Conservation (phyloP, 257 asterid species). For the Voacanga thouarsii region DNA sequence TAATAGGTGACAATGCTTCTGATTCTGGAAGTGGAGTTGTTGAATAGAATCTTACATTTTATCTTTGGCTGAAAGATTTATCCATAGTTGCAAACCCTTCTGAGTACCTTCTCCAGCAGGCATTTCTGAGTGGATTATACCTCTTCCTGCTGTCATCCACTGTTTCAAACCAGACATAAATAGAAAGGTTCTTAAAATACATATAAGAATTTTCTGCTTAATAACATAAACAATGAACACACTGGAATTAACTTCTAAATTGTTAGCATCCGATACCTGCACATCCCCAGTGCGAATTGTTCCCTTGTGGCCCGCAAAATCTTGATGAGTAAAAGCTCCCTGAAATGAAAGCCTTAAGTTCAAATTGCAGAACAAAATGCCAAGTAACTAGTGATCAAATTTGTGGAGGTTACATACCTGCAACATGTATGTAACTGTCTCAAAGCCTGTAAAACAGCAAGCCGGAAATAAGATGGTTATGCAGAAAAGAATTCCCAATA, state of each 20-base stretch:
- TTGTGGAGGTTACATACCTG: constrained; percentile 36
- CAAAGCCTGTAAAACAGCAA: constrained; percentile 56
- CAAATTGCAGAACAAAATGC: not conserved
- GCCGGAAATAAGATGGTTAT: not conserved
- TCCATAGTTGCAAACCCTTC: constrained; percentile 81
- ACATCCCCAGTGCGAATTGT: constrained; percentile 81
- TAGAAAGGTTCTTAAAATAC: not conserved
- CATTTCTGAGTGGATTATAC: constrained; percentile 96
- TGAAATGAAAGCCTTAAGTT: constrained; percentile 14
- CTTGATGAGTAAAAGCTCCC: constrained; percentile 94
- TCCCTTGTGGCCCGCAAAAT: constrained; percentile 88
- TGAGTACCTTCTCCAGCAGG: constrained; percentile 79
- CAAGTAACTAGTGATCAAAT: not conserved
- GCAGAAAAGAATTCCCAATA: not conserved
- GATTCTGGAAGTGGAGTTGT: not conserved
- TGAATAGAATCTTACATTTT: constrained; percentile 57
- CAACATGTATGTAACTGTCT: constrained; percentile 85
- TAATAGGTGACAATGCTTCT: not conserved
- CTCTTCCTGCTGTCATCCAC: constrained; percentile 99
- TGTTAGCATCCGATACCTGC: constrained; percentile 49
- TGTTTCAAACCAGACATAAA: constrained; percentile 26
- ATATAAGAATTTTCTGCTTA: not conserved
- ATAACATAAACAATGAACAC: not conserved
- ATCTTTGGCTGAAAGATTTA: constrained; percentile 86
- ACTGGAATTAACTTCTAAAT: not conserved